Base-by-base conservation (phyloP, 1,284 basidiomycete genomes). In the Hemileia vastatrix region DNA sequence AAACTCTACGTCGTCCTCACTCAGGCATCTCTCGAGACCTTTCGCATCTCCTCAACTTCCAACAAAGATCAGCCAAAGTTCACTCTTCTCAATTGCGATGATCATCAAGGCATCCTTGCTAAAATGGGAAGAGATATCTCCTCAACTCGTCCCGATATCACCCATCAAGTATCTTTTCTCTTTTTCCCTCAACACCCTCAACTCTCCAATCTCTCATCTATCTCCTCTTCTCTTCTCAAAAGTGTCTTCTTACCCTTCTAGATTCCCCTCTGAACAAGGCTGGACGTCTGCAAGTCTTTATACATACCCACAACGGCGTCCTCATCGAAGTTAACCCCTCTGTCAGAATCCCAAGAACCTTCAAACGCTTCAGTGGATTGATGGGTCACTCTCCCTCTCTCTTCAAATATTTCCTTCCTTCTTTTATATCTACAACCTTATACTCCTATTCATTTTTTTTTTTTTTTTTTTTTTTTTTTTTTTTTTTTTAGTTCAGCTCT, bases 231-330 rank as follows among this genome's bases (percentile, higher is more conserved):
- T 58, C 27, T 63, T 18, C 18, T 15, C 44, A 44, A 31, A 23
- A 94, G 89, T 99, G 95, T 75, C 83, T 99, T 6, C 80, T 99
- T 66, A 99, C 94, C 0, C 81, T 99, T 8, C 84, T 99, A 65
- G 95, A 99, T 79, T 97, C 94, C 45, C 94, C 94, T 0, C 80
- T 98, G 60, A 99, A 99, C 83, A 97, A 97, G 79, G 90, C 94
- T 2, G 94, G 94, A 9, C 78, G 91, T 33, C 83, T 98, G 6
- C 94, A 98, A 77, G 93, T 99, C 31, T 99, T 95, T 79, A 96
- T 99, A 66, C 94, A 97, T 79, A 99, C 94, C 5, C 88, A 91
- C 24, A 90, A 88, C 72, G 93, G 93, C 52, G 90, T 95, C 18
- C 83, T 99, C 54, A 98, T 99, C 76, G 95, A 99, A 78, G 91